Conservation (phyloP, 2,329 filamentous ascomycete genomes). For the Fusarium proliferatum region DNA sequence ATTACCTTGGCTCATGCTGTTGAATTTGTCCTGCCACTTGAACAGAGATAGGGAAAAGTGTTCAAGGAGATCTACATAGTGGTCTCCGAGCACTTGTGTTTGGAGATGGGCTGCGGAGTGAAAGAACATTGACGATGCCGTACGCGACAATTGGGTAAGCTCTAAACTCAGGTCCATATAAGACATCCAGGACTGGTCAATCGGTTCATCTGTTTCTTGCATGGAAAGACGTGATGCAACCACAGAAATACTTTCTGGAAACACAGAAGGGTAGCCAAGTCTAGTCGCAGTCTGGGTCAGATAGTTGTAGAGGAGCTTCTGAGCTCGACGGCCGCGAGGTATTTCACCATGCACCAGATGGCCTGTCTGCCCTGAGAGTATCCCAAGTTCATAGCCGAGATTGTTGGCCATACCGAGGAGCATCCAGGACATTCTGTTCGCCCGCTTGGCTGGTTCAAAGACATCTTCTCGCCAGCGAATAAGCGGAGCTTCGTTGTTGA, state of each 20-base stretch:
- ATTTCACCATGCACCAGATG: not conserved
- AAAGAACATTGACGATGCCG: constrained; percentile 39
- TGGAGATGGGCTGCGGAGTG: constrained; percentile 32
- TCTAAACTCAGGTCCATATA: constrained; percentile 37
- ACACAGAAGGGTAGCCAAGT: constrained; percentile 13
- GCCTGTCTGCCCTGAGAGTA: constrained; percentile 12
- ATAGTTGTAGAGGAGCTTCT: constrained; percentile 36
- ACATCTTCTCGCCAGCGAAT: constrained; percentile 43
- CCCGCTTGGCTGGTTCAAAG: constrained; percentile 41
- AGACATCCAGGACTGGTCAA: constrained; percentile 2
- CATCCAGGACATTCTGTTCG: constrained; percentile 46
- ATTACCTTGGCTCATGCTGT: constrained; percentile 1
- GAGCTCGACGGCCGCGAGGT: constrained; percentile 8
- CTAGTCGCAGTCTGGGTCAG: constrained; percentile 32
- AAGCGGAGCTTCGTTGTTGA: constrained; percentile 34
- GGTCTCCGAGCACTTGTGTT: constrained; percentile 27
- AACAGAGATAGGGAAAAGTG: constrained; percentile 28
- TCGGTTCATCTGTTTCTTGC: not conserved
- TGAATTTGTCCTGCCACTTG: constrained; percentile 28
- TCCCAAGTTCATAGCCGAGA: constrained; percentile 36
- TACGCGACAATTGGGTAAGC: constrained; percentile 28
- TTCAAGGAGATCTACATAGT: constrained; percentile 32
- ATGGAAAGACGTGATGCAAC: not conserved
- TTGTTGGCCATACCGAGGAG: constrained; percentile 38
- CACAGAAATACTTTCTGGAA: constrained; percentile 18